A percentile compares a stretch with the other conserved stretches of the same genome.
Evolutionary conservation across 2,329 filamentous ascomycete genomes (phyloP).

Genomic region (Aspergillus ochraceus): DNA sequence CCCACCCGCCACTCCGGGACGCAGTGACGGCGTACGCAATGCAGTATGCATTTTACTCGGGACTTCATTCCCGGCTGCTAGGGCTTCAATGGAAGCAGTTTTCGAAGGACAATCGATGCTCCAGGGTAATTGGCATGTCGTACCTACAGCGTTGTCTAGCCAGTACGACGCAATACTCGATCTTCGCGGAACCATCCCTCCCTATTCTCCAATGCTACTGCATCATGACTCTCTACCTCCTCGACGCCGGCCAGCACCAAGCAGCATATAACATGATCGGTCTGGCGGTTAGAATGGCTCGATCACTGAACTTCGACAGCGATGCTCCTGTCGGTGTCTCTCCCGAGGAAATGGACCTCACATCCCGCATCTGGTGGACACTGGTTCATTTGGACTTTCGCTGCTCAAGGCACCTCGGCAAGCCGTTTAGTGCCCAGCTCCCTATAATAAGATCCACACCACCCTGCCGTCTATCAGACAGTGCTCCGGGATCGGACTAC

Average conservation of each 20-base stretch:
- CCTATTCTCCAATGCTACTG: conserved; percentile 20
- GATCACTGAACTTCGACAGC: conserved; percentile 14
- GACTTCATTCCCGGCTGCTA: conserved; percentile 18
- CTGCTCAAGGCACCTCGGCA: conserved; percentile 18
- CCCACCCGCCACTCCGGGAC: conserved; percentile 11
- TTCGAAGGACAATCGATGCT: neutral
- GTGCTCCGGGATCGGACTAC: neutral
- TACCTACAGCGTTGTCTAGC: conserved; percentile 23
- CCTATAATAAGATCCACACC: neutral
- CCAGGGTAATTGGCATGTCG: conserved; percentile 9
- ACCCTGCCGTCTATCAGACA: neutral
- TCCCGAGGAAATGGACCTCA: conserved; percentile 1
- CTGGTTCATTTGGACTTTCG: conserved; percentile 21
- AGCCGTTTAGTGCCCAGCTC: conserved; percentile 12
- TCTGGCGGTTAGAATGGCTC: conserved; percentile 21
- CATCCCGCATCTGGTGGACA: conserved; percentile 19
- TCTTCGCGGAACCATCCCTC: conserved; percentile 16
- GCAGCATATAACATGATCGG: conserved; percentile 26
- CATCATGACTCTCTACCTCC: conserved; percentile 21
- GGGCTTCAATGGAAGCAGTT: conserved; percentile 18
- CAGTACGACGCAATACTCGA: conserved; percentile 10
- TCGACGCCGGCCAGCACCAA: conserved; percentile 18
- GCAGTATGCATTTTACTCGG: conserved; percentile 17
- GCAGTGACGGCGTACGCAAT: conserved; percentile 21
- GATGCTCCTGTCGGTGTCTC: conserved; percentile 3